Evolutionary conservation across 129 eudicot genomes (phyloP).

Genomic region (Deinandra increscens): DNA sequence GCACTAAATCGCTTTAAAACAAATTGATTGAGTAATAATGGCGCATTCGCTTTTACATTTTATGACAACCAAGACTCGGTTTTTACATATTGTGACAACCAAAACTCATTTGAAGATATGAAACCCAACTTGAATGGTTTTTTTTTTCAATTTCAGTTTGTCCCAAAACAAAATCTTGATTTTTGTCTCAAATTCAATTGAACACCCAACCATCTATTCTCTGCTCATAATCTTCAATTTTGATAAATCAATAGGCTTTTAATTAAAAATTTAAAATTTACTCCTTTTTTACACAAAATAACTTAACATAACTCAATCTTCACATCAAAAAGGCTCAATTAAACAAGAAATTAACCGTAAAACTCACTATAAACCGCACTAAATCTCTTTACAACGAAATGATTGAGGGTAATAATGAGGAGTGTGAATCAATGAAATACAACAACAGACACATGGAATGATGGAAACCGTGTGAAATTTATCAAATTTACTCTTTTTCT

Average conservation of each 20-base stretch:
- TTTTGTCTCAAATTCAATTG: background rate
- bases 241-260: background rate
- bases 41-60: too few species aligned
- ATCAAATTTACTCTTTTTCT: too few species aligned
- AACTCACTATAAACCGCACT: background rate
- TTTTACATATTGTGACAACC: too few species aligned
- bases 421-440: slow-evolving; percentile 1
- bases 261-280: background rate
- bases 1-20: too few species aligned
- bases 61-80: too few species aligned
- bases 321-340: background rate
- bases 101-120: too few species aligned
- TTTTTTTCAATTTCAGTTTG: too few species aligned
- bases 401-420: background rate
- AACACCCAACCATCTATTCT: background rate
- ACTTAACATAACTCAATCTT: background rate
- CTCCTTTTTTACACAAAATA: background rate
- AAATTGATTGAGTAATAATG: too few species aligned
- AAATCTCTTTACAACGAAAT: background rate
- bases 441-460: slow-evolving; percentile 13
- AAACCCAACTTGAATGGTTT: too few species aligned
- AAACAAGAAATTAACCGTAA: background rate
- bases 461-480: too few species aligned
- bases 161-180: too few species aligned
- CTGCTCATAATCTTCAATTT: background rate